Evolutionary conservation across 116 monocot species (phyloP), one percentile per base, ranked within the genome.

Genomic region (Phalaenopsis hybrid): DNA sequence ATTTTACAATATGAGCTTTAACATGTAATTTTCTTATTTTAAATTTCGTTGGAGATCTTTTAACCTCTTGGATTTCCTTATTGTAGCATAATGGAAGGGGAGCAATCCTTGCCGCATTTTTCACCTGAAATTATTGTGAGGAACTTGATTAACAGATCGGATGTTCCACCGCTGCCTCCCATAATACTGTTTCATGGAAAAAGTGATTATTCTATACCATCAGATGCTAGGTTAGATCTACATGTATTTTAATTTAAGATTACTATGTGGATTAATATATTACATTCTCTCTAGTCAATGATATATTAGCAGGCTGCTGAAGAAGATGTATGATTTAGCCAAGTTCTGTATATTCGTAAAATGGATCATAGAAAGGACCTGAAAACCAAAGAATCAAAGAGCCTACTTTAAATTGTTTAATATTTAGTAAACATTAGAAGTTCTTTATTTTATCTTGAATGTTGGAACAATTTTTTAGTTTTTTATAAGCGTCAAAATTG

Each of bases 21-120:
- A 49, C 43, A 33, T 34, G 34, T 61, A 65, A 16, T 68, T 82
- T 8, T 83, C 73, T 6, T 45, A 1, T 28, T 68, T 17, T 79
- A 10, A 5, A 67, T 4, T 17, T 8, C 46, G 52, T 79, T 57
- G 52, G 55, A 57, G 46, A 69, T 78, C n/a, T 57, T 8, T 63
- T 85, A 4, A 82, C 15, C 41, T 6, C 12, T 17, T 41, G 31
- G 2, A 34, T 44, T 75, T 76, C 2, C 83, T 1, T 79, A 18
- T 79, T 83, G 69, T 83, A 98, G 98, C 88, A 91, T 98, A 84
- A 98, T 98, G 95, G 98, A 98, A 88, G 98, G 98, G 51, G 93
- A 98, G 78, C 81, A 93, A 80, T 89, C 93, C 52, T 92, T 98
- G 74, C 84, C 57, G 20, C 85, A 75, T 43, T 95, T 89, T 84